Evolutionary conservation across 352 stramenopile genomes (phyloP).

Genomic region (Pythium folliculosum): DNA sequence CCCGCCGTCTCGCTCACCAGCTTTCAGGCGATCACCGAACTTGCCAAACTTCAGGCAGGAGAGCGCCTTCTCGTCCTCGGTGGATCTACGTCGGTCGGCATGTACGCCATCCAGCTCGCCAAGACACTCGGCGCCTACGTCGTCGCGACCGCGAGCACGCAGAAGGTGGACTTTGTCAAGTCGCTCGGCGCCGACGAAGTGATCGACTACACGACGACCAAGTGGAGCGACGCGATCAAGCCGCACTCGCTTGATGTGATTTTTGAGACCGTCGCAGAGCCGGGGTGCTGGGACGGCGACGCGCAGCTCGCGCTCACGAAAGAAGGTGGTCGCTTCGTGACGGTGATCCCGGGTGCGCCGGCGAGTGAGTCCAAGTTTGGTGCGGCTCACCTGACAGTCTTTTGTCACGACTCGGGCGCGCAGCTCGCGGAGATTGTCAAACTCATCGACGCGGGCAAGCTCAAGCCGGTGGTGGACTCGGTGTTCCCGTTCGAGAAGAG

Average conservation of each 20-base stretch:
- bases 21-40: constrained; percentile 36
- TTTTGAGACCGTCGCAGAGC: constrained; percentile 22
- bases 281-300: constrained; percentile 32
- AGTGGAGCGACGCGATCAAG: constrained; percentile 13
- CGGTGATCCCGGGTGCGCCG: not conserved
- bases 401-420: constrained; percentile 16
- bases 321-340: constrained; percentile 7
- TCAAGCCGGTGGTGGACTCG: constrained; percentile 28
- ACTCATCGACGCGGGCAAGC: constrained; percentile 32
- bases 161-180: constrained; percentile 38
- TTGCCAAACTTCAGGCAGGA: constrained; percentile 37
- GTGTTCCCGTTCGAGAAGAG: constrained; percentile 36
- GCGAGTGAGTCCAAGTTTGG: constrained; percentile 9
- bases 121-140: constrained; percentile 27
- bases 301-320: constrained; percentile 32
- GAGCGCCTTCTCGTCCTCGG: constrained; percentile 46
- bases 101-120: constrained; percentile 44
- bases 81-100: constrained; percentile 37
- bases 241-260: constrained; percentile 15
- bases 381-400: not conserved
- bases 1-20: constrained; percentile 36
- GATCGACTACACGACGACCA: constrained; percentile 42
- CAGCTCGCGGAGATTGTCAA: constrained; percentile 35
- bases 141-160: constrained; percentile 34
- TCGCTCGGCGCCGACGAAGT: constrained; percentile 40